A percentile compares a stretch with the other conserved stretches of the same genome.
Conservation (phyloP, 495 filamentous ascomycete genomes). For the Neurospora sp. region DNA sequence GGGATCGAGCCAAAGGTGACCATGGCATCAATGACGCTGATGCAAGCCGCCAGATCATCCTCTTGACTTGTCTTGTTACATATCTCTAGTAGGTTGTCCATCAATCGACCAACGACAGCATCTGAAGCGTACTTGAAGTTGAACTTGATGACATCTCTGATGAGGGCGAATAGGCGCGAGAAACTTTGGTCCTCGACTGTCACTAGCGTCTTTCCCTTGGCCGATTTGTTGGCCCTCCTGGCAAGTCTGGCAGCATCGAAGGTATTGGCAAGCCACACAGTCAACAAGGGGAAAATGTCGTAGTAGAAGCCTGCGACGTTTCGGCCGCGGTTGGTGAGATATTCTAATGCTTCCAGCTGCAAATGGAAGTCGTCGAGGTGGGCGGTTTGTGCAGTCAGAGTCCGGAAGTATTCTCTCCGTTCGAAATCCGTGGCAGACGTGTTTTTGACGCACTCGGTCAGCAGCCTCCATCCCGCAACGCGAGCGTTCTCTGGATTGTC, state of each 20-base stretch:
- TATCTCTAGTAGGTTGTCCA: slow-evolving; percentile 58
- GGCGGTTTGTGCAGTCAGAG: slow-evolving; percentile 36
- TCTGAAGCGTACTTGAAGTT: slow-evolving; percentile 67
- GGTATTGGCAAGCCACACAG: slow-evolving; percentile 43
- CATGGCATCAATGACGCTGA: slow-evolving; percentile 68
- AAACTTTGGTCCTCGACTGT: slow-evolving; percentile 60
- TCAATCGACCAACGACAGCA: slow-evolving; percentile 52
- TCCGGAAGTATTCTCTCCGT: slow-evolving; percentile 52
- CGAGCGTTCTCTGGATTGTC: slow-evolving; percentile 43
- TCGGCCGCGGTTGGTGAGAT: slow-evolving; percentile 52
- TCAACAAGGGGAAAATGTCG: slow-evolving; percentile 47
- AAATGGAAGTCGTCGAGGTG: slow-evolving; percentile 50
- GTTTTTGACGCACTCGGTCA: slow-evolving; percentile 54
- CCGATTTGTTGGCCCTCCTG: slow-evolving; percentile 21
- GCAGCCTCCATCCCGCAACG: slow-evolving; percentile 49
- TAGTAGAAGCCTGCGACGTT: slow-evolving; percentile 57
- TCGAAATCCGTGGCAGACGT: slow-evolving; percentile 51
- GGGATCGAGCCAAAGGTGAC: slow-evolving; percentile 73
- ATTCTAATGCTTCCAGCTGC: slow-evolving; percentile 51
- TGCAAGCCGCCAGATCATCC: slow-evolving; percentile 63
- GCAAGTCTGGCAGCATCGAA: slow-evolving; percentile 45
- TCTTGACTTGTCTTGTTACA: slow-evolving; percentile 66
- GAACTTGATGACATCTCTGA: slow-evolving; percentile 73
- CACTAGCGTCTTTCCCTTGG: slow-evolving; percentile 40
- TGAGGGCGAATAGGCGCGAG: slow-evolving; percentile 58